phyloP scores from a whole-genome alignment of 2,329 filamentous ascomycete species.

The Diaporthe sp. region DNA sequence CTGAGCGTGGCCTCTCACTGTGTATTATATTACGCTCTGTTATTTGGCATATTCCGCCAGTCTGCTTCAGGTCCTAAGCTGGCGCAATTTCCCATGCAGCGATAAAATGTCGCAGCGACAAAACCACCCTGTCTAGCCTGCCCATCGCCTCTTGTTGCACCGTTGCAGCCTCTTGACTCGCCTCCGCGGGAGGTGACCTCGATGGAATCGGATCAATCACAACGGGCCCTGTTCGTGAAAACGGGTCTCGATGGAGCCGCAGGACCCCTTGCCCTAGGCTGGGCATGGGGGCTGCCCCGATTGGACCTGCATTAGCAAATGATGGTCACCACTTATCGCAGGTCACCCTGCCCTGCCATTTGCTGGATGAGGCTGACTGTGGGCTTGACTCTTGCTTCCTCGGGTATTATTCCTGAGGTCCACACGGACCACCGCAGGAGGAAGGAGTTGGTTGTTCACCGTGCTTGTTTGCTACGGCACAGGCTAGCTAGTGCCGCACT shows the following conservation, averaged over 20 bases:
- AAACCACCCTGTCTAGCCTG: constrained; percentile 10
- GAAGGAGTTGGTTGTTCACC: neutral
- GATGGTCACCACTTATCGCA: constrained; percentile 31
- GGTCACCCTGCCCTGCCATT: constrained; percentile 24
- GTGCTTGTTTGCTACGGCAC: constrained; percentile 18
- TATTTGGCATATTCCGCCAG: constrained; percentile 14
- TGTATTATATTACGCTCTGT: constrained; percentile 12
- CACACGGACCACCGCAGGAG: constrained; percentile 15
- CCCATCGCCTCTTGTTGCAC: neutral
- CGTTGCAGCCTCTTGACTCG: constrained; percentile 24
- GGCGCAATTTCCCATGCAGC: constrained; percentile 29
- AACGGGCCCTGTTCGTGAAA: constrained; percentile 26
- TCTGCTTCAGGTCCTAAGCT: neutral
- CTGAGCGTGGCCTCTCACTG: neutral
- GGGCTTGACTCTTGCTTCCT: constrained; percentile 27
- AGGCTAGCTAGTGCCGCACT: constrained; percentile 14
- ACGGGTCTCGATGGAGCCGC: constrained; percentile 30
- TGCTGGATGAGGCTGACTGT: constrained; percentile 31
- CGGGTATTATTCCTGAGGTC: constrained; percentile 30
- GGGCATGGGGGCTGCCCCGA: constrained; percentile 30
- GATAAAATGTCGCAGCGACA: constrained; percentile 23
- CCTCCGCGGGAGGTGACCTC: constrained; percentile 15
- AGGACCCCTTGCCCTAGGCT: constrained; percentile 24
- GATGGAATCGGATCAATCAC: constrained; percentile 27
- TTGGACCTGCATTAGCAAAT: constrained; percentile 35